Conservation (phyloP, 805 yeast genomes). For the Komagataella kurtzmanii region DNA sequence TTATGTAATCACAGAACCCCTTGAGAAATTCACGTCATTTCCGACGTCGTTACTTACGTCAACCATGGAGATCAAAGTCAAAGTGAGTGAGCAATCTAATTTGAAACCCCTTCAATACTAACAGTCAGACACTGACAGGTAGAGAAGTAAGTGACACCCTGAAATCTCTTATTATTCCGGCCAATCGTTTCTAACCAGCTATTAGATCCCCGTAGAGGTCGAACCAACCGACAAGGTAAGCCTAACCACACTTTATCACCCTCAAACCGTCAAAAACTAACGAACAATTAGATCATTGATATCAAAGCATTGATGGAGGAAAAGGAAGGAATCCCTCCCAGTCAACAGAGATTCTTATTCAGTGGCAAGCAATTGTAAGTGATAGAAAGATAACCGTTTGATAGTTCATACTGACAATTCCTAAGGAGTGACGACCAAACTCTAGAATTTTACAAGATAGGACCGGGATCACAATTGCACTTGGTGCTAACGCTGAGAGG, state of each 20-base stretch:
- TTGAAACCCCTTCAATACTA: not conserved
- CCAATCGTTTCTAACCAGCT: not conserved
- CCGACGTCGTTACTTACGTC: not conserved
- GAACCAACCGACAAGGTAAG: constrained; percentile 53
- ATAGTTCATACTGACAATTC: not conserved
- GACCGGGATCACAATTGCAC: constrained; percentile 80
- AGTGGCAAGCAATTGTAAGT: constrained; percentile 83
- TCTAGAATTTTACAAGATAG: constrained; percentile 58
- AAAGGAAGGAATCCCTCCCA: constrained; percentile 94
- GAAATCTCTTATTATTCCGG: not conserved
- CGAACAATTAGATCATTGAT: constrained; percentile 24
- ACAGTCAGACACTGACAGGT: constrained; percentile 53
- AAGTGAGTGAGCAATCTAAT: constrained; percentile 20
- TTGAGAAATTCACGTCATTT: not conserved
- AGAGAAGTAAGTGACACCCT: constrained; percentile 37
- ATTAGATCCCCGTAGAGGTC: constrained; percentile 54
- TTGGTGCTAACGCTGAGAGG: constrained; percentile 90
- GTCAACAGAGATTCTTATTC: constrained; percentile 83
- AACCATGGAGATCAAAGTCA: constrained; percentile 55
- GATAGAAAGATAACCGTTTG: not conserved
- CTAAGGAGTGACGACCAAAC: constrained; percentile 61
- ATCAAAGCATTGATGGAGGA: constrained; percentile 91
- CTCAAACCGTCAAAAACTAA: constrained; percentile 3
- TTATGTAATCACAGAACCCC: not conserved
- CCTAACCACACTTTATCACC: constrained; percentile 1